Base-by-base conservation (phyloP, 2,329 filamentous ascomycete genomes). In the Chaetomium strumarium region DNA sequence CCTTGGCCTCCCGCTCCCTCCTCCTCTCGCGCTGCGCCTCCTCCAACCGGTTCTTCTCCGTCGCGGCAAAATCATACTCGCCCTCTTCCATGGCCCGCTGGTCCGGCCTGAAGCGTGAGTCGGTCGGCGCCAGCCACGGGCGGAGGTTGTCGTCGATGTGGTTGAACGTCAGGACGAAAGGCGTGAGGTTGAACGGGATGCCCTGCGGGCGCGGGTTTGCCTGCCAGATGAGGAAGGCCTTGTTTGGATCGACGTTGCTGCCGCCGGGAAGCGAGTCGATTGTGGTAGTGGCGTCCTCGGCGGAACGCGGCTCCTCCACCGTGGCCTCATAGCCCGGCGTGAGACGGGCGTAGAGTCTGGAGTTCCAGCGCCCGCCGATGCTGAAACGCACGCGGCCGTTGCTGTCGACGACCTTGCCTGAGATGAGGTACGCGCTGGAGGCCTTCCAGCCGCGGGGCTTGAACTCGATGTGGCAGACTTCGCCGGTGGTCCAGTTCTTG, bases 51-150 rank as follows among this genome's bases (percentile, higher is more conserved):
- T 92, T 93, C 80, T 99, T 99, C 75, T 99, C 93, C 5, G 80
- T 81, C 0, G 92, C 93, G 1, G 93, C 93, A 55, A 93, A 78
- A 64, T 97, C 92, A 66, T 99, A 99, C 70, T 91, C 83, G n/a
- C 92, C 93, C 56, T 97, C 91, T 68, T 99, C 93, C 93, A 99
- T 99, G 2, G 93, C 93, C 11, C 93, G 80, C 73, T 99, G 93
- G 69, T 99, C 93, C 0, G 93, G 92, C 30, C 93, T 80, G 31
- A 96, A 75, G n/a, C 93, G 80, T 1, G 92, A 95, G 68, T 99
- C 93, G 0, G 93, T 99, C 0, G 93, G 93, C 36, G 93, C 88
- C 14, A 99, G 73, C 72, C 86, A 83, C 5, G 85, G 81, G 47
- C 73, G 75, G 16, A 99, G 77, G n/a, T 80, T 75, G n/a, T 95